A percentile compares a stretch with the other conserved stretches of the same genome.
Evolutionary conservation across 2,329 filamentous ascomycete genomes (phyloP).

Genomic region (Aspergillus tamarii): DNA sequence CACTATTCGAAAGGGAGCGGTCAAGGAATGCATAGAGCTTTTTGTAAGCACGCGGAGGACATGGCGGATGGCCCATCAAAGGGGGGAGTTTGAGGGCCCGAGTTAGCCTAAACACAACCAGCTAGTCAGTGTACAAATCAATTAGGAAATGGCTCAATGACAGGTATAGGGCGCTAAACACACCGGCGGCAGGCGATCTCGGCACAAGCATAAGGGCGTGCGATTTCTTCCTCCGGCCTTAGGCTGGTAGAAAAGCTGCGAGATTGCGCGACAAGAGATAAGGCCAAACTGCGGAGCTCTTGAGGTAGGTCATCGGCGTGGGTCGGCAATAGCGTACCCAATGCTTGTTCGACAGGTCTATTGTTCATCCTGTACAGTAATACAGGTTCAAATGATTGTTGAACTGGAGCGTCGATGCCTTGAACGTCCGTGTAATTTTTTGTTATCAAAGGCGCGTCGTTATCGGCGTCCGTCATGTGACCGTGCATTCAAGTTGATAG

Average conservation of each 20-base stretch:
- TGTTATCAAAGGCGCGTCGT: background rate
- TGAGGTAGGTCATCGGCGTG: conserved; percentile 68
- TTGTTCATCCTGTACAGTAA: conserved; percentile 61
- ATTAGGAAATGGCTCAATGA: background rate
- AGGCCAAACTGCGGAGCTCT: conserved; percentile 71
- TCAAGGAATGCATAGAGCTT: conserved; percentile 82
- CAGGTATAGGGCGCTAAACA: background rate
- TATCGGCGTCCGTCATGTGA: conserved; percentile 16
- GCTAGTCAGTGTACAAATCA: background rate
- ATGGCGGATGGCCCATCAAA: conserved; percentile 74
- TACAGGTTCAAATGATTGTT: background rate
- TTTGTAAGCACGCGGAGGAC: conserved; percentile 79
- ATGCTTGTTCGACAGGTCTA: conserved; percentile 70
- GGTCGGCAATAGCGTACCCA: conserved; percentile 74
- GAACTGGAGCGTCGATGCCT: background rate
- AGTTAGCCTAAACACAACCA: conserved; percentile 64
- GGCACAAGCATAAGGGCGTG: conserved; percentile 80
- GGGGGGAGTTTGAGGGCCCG: conserved; percentile 75
- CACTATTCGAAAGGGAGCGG: conserved; percentile 59
- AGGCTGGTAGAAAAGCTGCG: conserved; percentile 74
- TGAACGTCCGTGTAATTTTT: background rate
- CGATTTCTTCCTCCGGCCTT: conserved; percentile 84
- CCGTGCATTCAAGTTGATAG: background rate
- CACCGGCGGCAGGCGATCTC: conserved; percentile 88
- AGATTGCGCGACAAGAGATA: conserved; percentile 78